Evolutionary conservation across 495 filamentous ascomycete genomes (phyloP).

Genomic region (Annulohypoxylon bovei): DNA sequence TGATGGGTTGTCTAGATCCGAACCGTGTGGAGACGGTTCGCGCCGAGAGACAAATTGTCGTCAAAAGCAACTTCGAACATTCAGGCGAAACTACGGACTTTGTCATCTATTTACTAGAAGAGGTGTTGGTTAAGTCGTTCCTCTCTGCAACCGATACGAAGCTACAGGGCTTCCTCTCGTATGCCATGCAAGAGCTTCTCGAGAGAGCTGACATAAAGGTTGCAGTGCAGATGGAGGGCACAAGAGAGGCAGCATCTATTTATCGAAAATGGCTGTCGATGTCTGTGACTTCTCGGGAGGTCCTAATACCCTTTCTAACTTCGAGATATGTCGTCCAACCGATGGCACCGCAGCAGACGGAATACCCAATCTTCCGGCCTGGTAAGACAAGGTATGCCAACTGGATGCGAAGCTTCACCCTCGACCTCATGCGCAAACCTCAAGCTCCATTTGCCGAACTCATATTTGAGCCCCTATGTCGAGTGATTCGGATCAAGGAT

Average conservation of each 20-base stretch:
- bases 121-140: slow-evolving; percentile 90
- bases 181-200: slow-evolving; percentile 91
- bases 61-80: slow-evolving; percentile 84
- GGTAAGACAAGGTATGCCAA: slow-evolving; percentile 69
- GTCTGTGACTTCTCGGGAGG: slow-evolving; percentile 77
- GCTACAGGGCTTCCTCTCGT: slow-evolving; percentile 89
- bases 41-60: slow-evolving; percentile 79
- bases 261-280: slow-evolving; percentile 79
- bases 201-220: slow-evolving; percentile 74
- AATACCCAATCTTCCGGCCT: slow-evolving; percentile 80
- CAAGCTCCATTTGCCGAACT: slow-evolving; percentile 73
- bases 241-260: slow-evolving; percentile 58
- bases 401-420: slow-evolving; percentile 83
- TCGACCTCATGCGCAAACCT: slow-evolving; percentile 80
- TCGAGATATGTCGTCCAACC: slow-evolving; percentile 81
- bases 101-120: slow-evolving; percentile 81
- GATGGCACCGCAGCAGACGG: slow-evolving; percentile 60
- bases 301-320: slow-evolving; percentile 82
- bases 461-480: slow-evolving; percentile 81
- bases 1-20: slow-evolving; percentile 90
- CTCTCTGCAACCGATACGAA: slow-evolving; percentile 85
- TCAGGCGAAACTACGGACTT: slow-evolving; percentile 86
- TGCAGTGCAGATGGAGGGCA: slow-evolving; percentile 54
- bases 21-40: slow-evolving; percentile 85
- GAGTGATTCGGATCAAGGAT: slow-evolving; percentile 84